These are phyloP conservation scores for Pseudocercospora vitis DNA, from an alignment of 2,329 filamentous ascomycete species.

Conservation along the genomic window DNA sequence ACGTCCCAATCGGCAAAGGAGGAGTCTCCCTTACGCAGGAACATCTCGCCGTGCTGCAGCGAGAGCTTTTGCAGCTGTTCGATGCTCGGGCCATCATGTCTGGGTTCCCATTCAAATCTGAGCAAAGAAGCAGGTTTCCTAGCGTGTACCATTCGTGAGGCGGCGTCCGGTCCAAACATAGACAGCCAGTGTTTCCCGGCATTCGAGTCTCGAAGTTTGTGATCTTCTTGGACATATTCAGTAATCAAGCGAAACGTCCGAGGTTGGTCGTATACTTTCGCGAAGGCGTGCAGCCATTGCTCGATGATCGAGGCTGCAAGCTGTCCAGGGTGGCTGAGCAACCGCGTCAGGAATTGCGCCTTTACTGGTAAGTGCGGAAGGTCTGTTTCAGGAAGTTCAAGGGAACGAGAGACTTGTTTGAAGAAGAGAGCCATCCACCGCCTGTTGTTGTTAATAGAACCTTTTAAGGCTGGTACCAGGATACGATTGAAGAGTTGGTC, in stretches of 20 bases:
- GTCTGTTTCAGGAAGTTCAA: background rate
- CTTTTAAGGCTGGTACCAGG: slow-evolving; percentile 22
- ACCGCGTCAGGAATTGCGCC: slow-evolving; percentile 6
- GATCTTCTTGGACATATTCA: slow-evolving; percentile 22
- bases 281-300: slow-evolving; percentile 27
- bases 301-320: slow-evolving; percentile 31
- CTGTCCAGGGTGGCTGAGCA: slow-evolving; percentile 15
- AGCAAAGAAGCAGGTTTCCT: slow-evolving; percentile 5
- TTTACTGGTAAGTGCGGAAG: slow-evolving; percentile 15
- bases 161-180: slow-evolving; percentile 25
- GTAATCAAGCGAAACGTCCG: slow-evolving; percentile 29
- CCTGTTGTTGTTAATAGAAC: slow-evolving; percentile 16
- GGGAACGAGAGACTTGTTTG: too few species aligned
- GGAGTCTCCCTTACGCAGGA: slow-evolving; percentile 10
- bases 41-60: slow-evolving; percentile 16
- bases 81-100: slow-evolving; percentile 8
- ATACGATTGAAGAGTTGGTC: slow-evolving; percentile 18
- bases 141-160: background rate
- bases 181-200: slow-evolving; percentile 32
- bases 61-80: slow-evolving; percentile 9
- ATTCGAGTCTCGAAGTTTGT: slow-evolving; percentile 21
- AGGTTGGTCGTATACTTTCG: slow-evolving; percentile 31
- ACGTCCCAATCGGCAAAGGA: slow-evolving; percentile 3
- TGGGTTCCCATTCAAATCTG: slow-evolving; percentile 5
- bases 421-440: slow-evolving; percentile 25